Evolutionary conservation across 1,284 basidiomycete species (phyloP).

Genomic region (Tilletia indica): DNA sequence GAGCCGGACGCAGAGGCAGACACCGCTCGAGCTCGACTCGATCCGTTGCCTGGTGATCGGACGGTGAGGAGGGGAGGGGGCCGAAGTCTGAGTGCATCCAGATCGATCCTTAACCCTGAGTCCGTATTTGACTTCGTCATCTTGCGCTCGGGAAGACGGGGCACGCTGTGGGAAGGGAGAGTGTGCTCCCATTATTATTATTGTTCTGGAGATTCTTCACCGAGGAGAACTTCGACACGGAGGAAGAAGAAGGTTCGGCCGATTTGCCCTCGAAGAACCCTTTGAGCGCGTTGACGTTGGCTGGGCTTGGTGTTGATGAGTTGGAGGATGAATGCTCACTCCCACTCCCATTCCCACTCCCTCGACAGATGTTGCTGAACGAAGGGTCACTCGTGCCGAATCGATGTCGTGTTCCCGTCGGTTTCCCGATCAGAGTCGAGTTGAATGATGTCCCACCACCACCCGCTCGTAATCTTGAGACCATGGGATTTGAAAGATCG

Average conservation of each 20-base stretch:
- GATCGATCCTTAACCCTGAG: background rate
- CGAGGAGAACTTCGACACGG: too few species aligned
- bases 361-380: background rate
- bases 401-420: background rate
- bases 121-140: slow-evolving; percentile 10
- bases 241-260: too few species aligned
- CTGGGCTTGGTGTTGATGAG: background rate
- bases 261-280: slow-evolving; percentile 7
- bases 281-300: slow-evolving; percentile 1
- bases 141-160: background rate
- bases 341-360: background rate
- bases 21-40: background rate
- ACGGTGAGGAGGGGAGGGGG: too few species aligned
- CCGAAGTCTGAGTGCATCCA: too few species aligned
- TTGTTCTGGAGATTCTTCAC: too few species aligned
- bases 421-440: too few species aligned
- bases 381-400: background rate
- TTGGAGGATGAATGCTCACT: too few species aligned
- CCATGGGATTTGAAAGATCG: too few species aligned
- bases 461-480: too few species aligned
- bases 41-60: background rate
- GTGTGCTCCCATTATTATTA: background rate
- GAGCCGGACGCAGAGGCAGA: background rate
- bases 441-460: too few species aligned
- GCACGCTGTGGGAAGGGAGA: background rate